Evolutionary conservation across 2,329 filamentous ascomycete species (phyloP), one percentile per base, ranked within the genome.

Genomic region (Coniochaeta hoffmannii): DNA sequence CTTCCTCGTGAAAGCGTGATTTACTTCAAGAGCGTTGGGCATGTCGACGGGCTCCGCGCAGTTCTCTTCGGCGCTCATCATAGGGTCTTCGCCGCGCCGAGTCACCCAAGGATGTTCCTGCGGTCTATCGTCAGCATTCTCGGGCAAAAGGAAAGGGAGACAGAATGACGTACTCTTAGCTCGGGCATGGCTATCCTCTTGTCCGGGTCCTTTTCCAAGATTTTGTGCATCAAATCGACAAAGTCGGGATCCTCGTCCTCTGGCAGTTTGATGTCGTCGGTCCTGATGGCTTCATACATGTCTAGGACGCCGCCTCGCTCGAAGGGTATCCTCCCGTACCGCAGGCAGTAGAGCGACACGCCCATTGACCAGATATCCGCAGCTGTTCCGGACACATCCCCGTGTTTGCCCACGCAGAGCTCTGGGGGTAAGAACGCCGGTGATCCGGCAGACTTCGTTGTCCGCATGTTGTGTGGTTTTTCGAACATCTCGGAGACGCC

Each of bases 301-400:
- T 96, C 92, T 55, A 97, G 76, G 57, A 97, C 85, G 17, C 84
- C 85, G 6, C 82, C 76, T 55, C 87, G 82, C 64, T 92, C 87
- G 66, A 97, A 99, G 0, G 94, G 94, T 58, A 99, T 87, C 52
- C 76, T 79, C 31, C 94, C 94, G 65, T 96, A 97, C 58, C 88
- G 86, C 36, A 99, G 78, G 68, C 94, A 99, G 68, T 93, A 97
- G 2, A 99, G 76, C 1, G 92, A 96, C 9, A 97, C 87, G 7
- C 94, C 94, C 93, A 97, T 97, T 3, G 93, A 96, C 94, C 94
- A 99, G 54, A 99, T 91, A 70, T 99, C 94, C 4, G 90, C 90
- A 4, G 93, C 91, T 63, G 84, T 88, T 11, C 94, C 94, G 2
- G 89, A 93, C 1, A 97, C 87, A 61, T 92, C 86, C 1, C 89